phyloP scores from a whole-genome alignment of 2,329 filamentous ascomycete species.

The Penicillium italicum region DNA sequence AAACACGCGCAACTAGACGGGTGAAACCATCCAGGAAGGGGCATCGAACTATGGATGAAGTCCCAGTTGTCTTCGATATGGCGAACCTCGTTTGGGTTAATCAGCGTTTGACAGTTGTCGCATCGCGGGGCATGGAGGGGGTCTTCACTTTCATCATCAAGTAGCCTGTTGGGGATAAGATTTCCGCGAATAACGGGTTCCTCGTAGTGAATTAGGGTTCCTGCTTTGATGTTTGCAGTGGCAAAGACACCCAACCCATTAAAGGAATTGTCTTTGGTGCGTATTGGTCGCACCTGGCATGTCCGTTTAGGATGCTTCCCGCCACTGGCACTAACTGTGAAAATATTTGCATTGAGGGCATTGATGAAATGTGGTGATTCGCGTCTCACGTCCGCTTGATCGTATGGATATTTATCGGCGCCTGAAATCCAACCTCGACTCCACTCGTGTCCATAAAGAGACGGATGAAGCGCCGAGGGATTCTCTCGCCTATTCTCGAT shows the following conservation, averaged over 20 bases:
- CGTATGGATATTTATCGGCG: slow-evolving; percentile 29
- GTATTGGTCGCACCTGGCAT: slow-evolving; percentile 9
- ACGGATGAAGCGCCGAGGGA: not conserved
- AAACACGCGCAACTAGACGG: not conserved
- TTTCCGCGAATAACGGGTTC: slow-evolving; percentile 37
- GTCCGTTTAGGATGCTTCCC: not conserved
- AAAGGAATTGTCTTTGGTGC: not conserved
- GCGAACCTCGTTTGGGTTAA: not conserved
- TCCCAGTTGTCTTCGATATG: not conserved
- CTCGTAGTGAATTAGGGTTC: slow-evolving; percentile 30
- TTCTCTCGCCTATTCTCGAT: not conserved
- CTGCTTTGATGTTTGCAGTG: slow-evolving; percentile 21
- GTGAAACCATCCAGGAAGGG: not conserved
- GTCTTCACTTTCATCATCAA: not conserved
- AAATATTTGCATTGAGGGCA: slow-evolving; percentile 24
- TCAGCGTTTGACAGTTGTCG: slow-evolving; percentile 28
- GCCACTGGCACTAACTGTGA: slow-evolving; percentile 8
- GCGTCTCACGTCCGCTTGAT: slow-evolving; percentile 22
- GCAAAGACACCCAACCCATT: slow-evolving; percentile 30
- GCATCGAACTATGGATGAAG: not conserved
- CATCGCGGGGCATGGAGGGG: slow-evolving; percentile 14
- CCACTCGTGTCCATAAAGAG: slow-evolving; percentile 27
- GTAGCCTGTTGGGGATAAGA: slow-evolving; percentile 18
- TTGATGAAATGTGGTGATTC: slow-evolving; percentile 14
- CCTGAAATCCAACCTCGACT: slow-evolving; percentile 20